phyloP scores from a whole-genome alignment of 768 basidiomycete species.

The Lactifluus hygrophoroides region DNA sequence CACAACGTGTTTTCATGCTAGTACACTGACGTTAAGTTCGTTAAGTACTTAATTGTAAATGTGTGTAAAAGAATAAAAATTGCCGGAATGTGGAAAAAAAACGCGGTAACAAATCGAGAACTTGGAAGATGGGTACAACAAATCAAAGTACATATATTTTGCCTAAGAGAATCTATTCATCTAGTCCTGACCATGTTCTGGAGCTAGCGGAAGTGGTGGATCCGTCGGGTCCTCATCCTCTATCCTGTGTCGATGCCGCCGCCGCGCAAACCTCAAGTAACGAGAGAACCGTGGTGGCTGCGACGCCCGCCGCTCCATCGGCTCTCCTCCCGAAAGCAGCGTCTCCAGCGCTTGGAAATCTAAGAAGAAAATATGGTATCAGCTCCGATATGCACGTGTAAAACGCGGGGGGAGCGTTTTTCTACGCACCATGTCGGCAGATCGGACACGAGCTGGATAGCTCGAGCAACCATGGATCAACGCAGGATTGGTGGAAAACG shows the following conservation, averaged over 20 bases:
- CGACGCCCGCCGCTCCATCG: conserved; percentile 19
- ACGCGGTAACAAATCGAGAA: neutral
- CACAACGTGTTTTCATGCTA: neutral
- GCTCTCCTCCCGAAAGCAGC: conserved; percentile 23
- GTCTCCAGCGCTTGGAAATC: conserved; percentile 32
- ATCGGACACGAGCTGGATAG: conserved; percentile 87
- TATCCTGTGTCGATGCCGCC: conserved; percentile 20
- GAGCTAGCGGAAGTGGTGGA: conserved; percentile 20
- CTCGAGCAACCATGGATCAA: conserved; percentile 89
- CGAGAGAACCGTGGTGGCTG: conserved; percentile 27
- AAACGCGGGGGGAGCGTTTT: neutral
- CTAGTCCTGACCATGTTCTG: conserved; percentile 3
- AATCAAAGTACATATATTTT: too few relatives aligned
- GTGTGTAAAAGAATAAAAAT: neutral
- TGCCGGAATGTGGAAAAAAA: too few relatives aligned
- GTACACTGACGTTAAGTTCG: neutral
- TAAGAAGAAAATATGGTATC: conserved; percentile 3
- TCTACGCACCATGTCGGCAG: conserved; percentile 70
- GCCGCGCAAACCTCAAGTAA: conserved; percentile 27
- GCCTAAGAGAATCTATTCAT: neutral
- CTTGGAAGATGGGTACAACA: neutral
- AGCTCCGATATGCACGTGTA: neutral
- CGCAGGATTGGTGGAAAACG: conserved; percentile 81
- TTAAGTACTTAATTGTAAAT: neutral
- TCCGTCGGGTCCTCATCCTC: conserved; percentile 24